Base-by-base conservation (phyloP, 192 early-diverging fungal genomes). In the Bifiguratus adelaidae region DNA sequence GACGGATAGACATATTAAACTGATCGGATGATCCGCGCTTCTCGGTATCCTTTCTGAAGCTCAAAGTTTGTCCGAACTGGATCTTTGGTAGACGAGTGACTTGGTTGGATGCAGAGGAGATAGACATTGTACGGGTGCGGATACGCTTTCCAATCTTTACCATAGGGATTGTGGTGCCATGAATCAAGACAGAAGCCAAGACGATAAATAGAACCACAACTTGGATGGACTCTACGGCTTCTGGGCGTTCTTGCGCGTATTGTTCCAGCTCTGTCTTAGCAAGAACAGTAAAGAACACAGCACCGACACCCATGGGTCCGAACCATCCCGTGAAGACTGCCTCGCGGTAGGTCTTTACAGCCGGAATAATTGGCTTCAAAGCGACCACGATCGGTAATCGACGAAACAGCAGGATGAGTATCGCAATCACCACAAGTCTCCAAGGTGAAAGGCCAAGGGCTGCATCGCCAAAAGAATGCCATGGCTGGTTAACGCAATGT, bases 251-350 rank as follows among this genome's bases (percentile, higher is more conserved):
- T 15, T 47, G 30, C 23, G 51, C 50, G 0, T 48, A 45, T 11
- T 40, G 40, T 16, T 42, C 33, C 12, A 64, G 42, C 47, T 68
- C 53, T 55, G 69, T 52, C 26, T 68, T 63, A 7, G 69, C 63
- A 28, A 78, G 45, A 9, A 59, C 67, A 7, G 63, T 55, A 13
- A 69, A 57, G 38, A 74, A 78, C 4, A 78, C 67, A 15, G 76
- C 71, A 16, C 76, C 71, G n/a, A 65, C 47, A 21, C 59, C 87
- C 38, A 95, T 85, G 4, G 91, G 91, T 0, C 91, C 92, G 52
- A 95, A 95, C 87, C 86, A 95, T 7, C 90, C 89, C 7, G 78
- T 80, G 57, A 91, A 91, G 3, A 83, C 64, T 0, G 85, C 86
- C 42, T 92, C 87, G 18, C 76, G 75, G 56, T 74, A 78, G 1